Evolutionary conservation across 106 monocot species (phyloP), one percentile per base, ranked within the genome.

Genomic region (Dioscorea dumetorum): DNA sequence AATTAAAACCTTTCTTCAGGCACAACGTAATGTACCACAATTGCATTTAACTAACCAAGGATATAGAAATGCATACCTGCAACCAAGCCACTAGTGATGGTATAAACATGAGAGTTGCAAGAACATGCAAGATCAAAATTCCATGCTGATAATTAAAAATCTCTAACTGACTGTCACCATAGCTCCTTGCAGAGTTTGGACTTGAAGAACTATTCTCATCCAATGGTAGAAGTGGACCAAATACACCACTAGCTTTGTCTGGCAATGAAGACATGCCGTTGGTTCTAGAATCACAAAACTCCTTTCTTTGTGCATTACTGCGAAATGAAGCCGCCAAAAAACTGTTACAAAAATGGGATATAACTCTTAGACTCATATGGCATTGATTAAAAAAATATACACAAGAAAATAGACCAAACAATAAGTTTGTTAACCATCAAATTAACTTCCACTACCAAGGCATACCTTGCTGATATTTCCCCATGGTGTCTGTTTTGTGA

Each of bases 301-400:
- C 91, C 68, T 78, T 88, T 71, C 70, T 74, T 53, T 91, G 88
- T 70, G 83, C 62, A 78, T 78, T 77, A 73, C 88, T 88, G 78
- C 86, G 88, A 87, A 82, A 91, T 41, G 86, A 91, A 91, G 95
- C 78, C 70, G 82, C 84, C 88, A 91, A 89, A 88, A 86, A 85
- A 86, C 91, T 91, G 90, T 88, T 78, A 91, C 95, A 95, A 60
- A 63, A 69, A 52, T 51, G 17, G 33, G 57, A 50, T 41, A 54
- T 53, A 15, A 66, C 33, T 62, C 54, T 83, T 72, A 78, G 78
- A 72, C 41, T 33, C 8, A 50, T 8, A 77, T 8, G 16, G 8
- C 68, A 56, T 24, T 10, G 10, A 41, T 41, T 41, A 41, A 41
- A 41, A 41, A 41, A 41, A 41, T 41, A 5, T 41, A 10, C 41